phyloP scores from a whole-genome alignment of 139 green algal species.

The Chara braunii region DNA sequence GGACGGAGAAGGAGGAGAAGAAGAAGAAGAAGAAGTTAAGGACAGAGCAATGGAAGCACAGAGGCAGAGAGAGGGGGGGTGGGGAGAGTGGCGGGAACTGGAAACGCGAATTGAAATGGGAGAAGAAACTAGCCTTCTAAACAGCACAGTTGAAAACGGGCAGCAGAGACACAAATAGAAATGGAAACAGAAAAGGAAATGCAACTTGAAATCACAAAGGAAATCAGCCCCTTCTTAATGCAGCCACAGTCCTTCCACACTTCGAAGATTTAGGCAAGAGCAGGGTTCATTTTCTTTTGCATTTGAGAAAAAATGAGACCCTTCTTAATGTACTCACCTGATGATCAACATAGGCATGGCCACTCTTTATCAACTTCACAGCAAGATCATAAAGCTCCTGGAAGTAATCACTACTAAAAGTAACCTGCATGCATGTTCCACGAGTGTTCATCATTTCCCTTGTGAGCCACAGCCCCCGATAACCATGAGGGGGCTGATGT shows the following conservation, averaged over 20 bases:
- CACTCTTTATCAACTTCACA: conserved; percentile 83
- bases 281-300: no score
- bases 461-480: no score
- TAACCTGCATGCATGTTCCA: conserved; percentile 54
- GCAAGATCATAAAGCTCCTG: conserved; percentile 82
- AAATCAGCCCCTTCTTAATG: no score
- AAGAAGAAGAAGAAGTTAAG: conserved; percentile 19
- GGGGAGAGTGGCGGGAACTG: background rate
- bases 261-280: no score
- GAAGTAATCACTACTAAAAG: conserved; percentile 94
- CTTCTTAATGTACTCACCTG: conserved; percentile 45
- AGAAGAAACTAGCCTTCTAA: background rate
- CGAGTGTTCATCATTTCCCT: no score
- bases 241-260: no score
- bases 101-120: background rate
- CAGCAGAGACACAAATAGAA: no score
- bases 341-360: conserved; percentile 91
- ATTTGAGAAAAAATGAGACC: background rate
- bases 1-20: background rate
- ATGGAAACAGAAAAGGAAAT: no score
- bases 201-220: no score
- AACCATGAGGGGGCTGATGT: no score
- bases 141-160: no score
- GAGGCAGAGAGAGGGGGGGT: background rate
- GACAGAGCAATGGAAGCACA: conserved; percentile 4